phyloP scores from a whole-genome alignment of 2,329 filamentous ascomycete genomes.

The Tympanopsis confertula region DNA sequence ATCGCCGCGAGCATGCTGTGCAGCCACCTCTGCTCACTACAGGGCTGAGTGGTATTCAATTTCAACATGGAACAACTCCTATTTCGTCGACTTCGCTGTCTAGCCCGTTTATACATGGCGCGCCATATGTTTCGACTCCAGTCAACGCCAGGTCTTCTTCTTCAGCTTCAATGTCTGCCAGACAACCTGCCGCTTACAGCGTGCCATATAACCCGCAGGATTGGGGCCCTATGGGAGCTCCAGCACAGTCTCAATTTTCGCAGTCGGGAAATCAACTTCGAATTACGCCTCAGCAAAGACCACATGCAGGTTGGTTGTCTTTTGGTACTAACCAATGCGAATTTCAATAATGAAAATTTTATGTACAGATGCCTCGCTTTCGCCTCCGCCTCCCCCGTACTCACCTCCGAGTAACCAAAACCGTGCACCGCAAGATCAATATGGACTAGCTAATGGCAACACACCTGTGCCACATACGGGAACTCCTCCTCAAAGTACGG shows the following conservation, averaged over 20 bases:
- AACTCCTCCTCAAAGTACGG: too few relatives aligned
- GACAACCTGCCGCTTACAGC: constrained; percentile 22
- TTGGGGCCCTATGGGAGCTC: constrained; percentile 26
- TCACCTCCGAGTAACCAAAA: constrained; percentile 4
- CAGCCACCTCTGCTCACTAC: constrained; percentile 28
- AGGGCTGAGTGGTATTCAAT: constrained; percentile 20
- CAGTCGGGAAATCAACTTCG: not conserved
- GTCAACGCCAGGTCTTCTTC: constrained; percentile 20
- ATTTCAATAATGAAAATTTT: not conserved
- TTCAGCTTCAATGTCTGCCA: constrained; percentile 26
- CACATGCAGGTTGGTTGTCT: not conserved
- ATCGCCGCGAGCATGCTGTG: constrained; percentile 26
- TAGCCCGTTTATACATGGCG: constrained; percentile 24
- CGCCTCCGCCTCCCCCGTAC: constrained; percentile 9
- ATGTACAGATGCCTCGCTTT: constrained; percentile 3
- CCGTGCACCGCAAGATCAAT: not conserved
- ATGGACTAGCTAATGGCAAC: not conserved
- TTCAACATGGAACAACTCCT: constrained; percentile 22
- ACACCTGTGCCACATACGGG: too few relatives aligned
- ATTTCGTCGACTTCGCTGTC: constrained; percentile 27
- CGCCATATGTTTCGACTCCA: constrained; percentile 21
- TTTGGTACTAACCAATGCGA: too few relatives aligned
- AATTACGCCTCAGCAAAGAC: not conserved
- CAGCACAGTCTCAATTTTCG: constrained; percentile 3
- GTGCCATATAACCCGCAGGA: constrained; percentile 33